Evolutionary conservation across 2,329 filamentous ascomycete genomes (phyloP), one percentile per base, ranked within the genome.

Genomic region (Capronia americana): DNA sequence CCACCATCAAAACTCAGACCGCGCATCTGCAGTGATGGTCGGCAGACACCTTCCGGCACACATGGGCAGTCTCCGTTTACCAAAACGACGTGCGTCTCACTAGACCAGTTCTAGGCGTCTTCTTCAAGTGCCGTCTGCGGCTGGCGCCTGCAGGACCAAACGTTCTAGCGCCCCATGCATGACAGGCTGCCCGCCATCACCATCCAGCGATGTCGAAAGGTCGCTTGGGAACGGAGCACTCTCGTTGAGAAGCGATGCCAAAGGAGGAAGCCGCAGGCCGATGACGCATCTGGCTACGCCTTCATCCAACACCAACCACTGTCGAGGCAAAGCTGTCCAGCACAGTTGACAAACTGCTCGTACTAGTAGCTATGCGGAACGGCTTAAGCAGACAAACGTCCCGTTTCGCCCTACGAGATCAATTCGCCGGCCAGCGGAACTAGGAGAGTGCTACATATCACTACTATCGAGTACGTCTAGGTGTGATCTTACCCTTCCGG

Each of bases 201-300:
- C 44, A 51, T 50, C 44, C n/a, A 5, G 30, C 28, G 58, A 61
- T 44, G 51, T 30, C 58, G 23, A 41, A 61, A 34, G 48, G 48
- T 60, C 58, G 58, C 48, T 61, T 54, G 58, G 30, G 58, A 30
- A 38, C 58, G 48, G 58, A 61, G 46, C 24, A 53, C 44, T 61
- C 20, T 20, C 4, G 26, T 20, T 34, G 26, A 20, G 28, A 30
- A 55, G 28, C 24, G 53, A 30, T 20, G 53, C 28, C 48, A 20
- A 53, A 53, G 23, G 48, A 53, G 23, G 28, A 55, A 55, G 53
- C 24, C 24, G 24, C 53, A 30, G 28, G 30, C 14, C 24, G 28
- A 30, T 55, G 53, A 28, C 24, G 28, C 26, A 30, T 30, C 8
- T 30, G 53, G 53, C 53, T 55, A 44, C 38, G 14, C 53, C 7